phyloP scores from a whole-genome alignment of 2,329 filamentous ascomycete species.

The Amesomyces nigricolor region DNA sequence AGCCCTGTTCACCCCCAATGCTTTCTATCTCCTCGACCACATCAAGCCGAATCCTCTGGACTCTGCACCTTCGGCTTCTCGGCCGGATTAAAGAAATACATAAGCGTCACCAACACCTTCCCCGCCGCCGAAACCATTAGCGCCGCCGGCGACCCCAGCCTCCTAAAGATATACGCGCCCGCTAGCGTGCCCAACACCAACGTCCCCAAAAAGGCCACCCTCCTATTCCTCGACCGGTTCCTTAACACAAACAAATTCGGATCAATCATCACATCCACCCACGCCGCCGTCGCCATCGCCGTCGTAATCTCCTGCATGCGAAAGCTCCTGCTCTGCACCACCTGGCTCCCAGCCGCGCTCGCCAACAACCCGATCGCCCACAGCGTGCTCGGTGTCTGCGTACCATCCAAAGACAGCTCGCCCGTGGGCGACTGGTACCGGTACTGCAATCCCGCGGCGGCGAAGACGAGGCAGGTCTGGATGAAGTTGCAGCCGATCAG shows the following conservation, averaged over 20 bases:
- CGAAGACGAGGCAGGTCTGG: slow-evolving; percentile 51
- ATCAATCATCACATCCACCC: slow-evolving; percentile 55
- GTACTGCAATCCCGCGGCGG: slow-evolving; percentile 45
- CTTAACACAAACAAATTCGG: slow-evolving; percentile 39
- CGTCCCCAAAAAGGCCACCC: slow-evolving; percentile 44
- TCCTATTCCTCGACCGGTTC: slow-evolving; percentile 47
- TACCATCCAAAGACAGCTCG: slow-evolving; percentile 7
- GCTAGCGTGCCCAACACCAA: slow-evolving; percentile 45
- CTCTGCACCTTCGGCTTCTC: slow-evolving; percentile 29
- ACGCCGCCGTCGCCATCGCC: slow-evolving; percentile 59
- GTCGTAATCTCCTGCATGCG: slow-evolving; percentile 57
- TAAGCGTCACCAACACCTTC: slow-evolving; percentile 40
- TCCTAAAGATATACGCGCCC: slow-evolving; percentile 46
- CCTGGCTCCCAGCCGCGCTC: slow-evolving; percentile 52
- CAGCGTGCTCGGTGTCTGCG: slow-evolving; percentile 36
- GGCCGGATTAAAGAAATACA: slow-evolving; percentile 40
- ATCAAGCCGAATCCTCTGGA: slow-evolving; percentile 15
- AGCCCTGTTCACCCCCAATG: not conserved
- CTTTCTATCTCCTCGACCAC: not conserved
- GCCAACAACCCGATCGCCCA: slow-evolving; percentile 47
- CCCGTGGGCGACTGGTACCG: slow-evolving; percentile 28
- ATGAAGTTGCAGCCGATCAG: slow-evolving; percentile 48
- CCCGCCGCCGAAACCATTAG: slow-evolving; percentile 41
- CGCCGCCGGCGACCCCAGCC: slow-evolving; percentile 38
- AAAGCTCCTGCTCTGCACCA: slow-evolving; percentile 51